phyloP scores from a whole-genome alignment of 805 yeast genomes.

The Candida yuanshanica region DNA sequence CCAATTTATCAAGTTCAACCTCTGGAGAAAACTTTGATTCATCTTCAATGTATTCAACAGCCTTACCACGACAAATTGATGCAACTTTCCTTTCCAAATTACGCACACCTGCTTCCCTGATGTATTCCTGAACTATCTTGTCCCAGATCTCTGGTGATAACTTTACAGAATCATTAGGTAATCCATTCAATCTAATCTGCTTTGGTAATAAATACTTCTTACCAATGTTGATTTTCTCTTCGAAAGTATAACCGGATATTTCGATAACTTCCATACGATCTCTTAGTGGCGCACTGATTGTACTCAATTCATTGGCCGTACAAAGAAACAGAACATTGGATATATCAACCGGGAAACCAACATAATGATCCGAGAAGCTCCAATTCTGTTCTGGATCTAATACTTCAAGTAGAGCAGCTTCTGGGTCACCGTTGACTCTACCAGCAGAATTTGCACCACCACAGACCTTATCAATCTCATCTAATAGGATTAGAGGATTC shows the following conservation, averaged over 20 bases:
- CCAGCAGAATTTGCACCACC: constrained; percentile 41
- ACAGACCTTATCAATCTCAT: constrained; percentile 78
- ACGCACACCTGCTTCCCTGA: constrained; percentile 85
- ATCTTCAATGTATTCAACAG: constrained; percentile 51
- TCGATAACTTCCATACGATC: constrained; percentile 83
- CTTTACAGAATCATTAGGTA: constrained; percentile 37
- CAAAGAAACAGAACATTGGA: constrained; percentile 79
- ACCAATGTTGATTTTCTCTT: constrained; percentile 73
- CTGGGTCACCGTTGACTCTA: constrained; percentile 74
- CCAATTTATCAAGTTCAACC: constrained; percentile 51
- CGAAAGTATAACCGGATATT: constrained; percentile 71
- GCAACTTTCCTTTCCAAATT: constrained; percentile 71
- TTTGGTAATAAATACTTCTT: constrained; percentile 65
- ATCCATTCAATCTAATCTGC: constrained; percentile 65
- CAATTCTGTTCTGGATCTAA: constrained; percentile 86
- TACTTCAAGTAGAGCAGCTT: constrained; percentile 83
- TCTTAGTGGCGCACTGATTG: constrained; percentile 67
- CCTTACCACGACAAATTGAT: constrained; percentile 73
- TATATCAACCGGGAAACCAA: constrained; percentile 81
- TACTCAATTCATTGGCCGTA: constrained; percentile 74
- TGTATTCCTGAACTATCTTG: constrained; percentile 60
- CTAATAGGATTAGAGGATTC: constrained; percentile 80
- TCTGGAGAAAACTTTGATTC: constrained; percentile 9
- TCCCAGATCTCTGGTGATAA: constrained; percentile 51
- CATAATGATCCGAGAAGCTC: constrained; percentile 72